These are phyloP conservation scores for Dryas octopetala DNA, from an alignment of 306 rosid species.

Conservation along the genomic window DNA sequence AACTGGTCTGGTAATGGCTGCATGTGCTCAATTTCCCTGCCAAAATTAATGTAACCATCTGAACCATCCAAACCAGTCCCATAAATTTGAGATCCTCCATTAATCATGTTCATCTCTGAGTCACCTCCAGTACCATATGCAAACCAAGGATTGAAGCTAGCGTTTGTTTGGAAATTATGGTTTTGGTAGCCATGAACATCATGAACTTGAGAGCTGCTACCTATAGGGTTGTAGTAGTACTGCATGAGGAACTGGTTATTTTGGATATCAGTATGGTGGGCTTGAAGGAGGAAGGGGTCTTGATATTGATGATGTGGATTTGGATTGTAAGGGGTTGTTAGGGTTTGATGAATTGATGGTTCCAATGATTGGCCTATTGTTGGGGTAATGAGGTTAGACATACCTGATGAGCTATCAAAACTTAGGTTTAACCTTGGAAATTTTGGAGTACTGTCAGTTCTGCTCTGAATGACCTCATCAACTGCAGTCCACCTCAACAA, in stretches of 20 bases:
- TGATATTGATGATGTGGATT: background rate
- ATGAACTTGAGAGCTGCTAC: background rate
- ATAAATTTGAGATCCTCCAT: background rate
- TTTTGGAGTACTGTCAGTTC: background rate
- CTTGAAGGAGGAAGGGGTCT: background rate
- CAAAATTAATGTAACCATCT: no score
- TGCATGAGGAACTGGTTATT: background rate
- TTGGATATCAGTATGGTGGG: background rate
- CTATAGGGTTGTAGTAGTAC: slow-evolving; percentile 3
- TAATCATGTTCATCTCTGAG: background rate
- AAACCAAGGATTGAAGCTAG: background rate
- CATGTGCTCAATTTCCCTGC: background rate
- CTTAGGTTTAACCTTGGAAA: background rate
- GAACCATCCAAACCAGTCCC: background rate
- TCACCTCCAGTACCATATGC: background rate
- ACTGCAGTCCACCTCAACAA: background rate
- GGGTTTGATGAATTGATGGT: background rate
- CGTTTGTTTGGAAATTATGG: background rate
- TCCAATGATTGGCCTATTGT: background rate
- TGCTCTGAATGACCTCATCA: slow-evolving; percentile 11
- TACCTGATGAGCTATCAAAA: background rate
- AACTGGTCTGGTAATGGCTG: background rate
- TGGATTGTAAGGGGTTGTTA: background rate
- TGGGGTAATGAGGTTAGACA: background rate
- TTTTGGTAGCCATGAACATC: background rate